Conservation (phyloP, 306 rosid species). For the Coriaria nepalensis region DNA sequence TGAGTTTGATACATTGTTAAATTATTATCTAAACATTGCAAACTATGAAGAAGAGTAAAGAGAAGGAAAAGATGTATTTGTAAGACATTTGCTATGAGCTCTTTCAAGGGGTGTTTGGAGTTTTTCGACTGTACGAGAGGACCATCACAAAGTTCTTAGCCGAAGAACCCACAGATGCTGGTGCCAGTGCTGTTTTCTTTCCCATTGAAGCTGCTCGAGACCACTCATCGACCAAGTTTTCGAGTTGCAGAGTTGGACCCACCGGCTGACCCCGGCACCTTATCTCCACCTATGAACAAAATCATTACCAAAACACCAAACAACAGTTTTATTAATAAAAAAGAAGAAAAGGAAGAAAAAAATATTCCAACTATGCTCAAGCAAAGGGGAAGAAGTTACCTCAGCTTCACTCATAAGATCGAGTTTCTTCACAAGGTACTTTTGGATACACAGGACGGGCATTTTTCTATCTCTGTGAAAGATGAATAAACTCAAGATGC, state of each 20-base stretch:
- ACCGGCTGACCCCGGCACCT: slow-evolving; percentile 76
- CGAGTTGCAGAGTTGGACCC: slow-evolving; percentile 52
- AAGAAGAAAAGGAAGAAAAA: neutral
- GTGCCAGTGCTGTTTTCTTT: slow-evolving; percentile 24
- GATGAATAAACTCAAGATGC: slow-evolving; percentile 3
- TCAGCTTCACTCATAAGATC: slow-evolving; percentile 56
- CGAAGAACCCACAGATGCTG: slow-evolving; percentile 78
- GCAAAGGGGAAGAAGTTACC: slow-evolving; percentile 7
- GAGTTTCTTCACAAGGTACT: slow-evolving; percentile 81
- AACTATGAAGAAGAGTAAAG: no score
- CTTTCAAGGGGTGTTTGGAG: slow-evolving; percentile 9
- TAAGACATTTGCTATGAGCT: no score
- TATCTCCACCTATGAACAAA: slow-evolving; percentile 55
- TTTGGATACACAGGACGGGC: slow-evolving; percentile 74
- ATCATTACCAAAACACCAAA: neutral
- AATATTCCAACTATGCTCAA: neutral
- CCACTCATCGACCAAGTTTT: slow-evolving; percentile 77
- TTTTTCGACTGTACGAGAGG: slow-evolving; percentile 63
- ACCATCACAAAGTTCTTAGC: slow-evolving; percentile 97
- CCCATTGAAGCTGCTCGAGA: slow-evolving; percentile 58
- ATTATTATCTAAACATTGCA: no score
- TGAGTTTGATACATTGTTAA: no score
- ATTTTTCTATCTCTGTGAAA: slow-evolving; percentile 69
- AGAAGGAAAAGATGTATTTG: no score
- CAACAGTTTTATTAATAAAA: neutral